Conservation (phyloP, 495 filamentous ascomycete species). For the Penicillium pancosmium region DNA sequence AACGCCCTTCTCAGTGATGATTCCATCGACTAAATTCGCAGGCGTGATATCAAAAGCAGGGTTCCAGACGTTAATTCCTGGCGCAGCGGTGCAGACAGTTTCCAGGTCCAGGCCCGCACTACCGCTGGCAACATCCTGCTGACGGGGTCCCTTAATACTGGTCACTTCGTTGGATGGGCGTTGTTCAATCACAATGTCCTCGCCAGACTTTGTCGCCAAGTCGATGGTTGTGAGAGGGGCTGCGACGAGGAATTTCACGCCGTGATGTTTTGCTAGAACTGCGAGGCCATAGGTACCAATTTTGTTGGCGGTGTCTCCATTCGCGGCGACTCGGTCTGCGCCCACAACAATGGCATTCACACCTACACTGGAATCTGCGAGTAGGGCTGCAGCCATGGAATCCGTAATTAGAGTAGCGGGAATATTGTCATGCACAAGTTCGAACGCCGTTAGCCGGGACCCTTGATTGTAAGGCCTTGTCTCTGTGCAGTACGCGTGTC, state of each 20-base stretch:
- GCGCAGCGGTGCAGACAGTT: slow-evolving; percentile 78
- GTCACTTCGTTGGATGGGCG: slow-evolving; percentile 77
- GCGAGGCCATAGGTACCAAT: slow-evolving; percentile 95
- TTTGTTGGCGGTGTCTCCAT: slow-evolving; percentile 98
- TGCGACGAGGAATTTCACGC: slow-evolving; percentile 91
- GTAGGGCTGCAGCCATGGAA: slow-evolving; percentile 89
- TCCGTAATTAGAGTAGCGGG: slow-evolving; percentile 94
- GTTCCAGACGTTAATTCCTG: slow-evolving; percentile 87
- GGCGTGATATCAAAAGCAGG: slow-evolving; percentile 96
- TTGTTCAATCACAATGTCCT: slow-evolving; percentile 85
- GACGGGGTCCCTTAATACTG: slow-evolving; percentile 73
- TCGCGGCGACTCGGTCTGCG: slow-evolving; percentile 91
- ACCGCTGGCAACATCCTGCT: slow-evolving; percentile 49
- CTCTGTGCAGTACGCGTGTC: slow-evolving; percentile 92
- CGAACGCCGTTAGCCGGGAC: slow-evolving; percentile 90
- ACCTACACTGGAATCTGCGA: slow-evolving; percentile 59
- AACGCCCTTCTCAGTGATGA: slow-evolving; percentile 91
- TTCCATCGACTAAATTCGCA: slow-evolving; percentile 80
- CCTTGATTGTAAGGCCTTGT: slow-evolving; percentile 98
- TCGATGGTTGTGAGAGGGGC: slow-evolving; percentile 95
- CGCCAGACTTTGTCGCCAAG: slow-evolving; percentile 71
- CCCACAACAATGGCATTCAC: slow-evolving; percentile 90
- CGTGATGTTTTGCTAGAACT: slow-evolving; percentile 81
- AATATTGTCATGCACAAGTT: slow-evolving; percentile 89
- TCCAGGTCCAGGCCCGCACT: slow-evolving; percentile 50